These are phyloP conservation scores for Pulveroboletus sp. DNA, from an alignment of 768 basidiomycete genomes.

Conservation along the genomic window DNA sequence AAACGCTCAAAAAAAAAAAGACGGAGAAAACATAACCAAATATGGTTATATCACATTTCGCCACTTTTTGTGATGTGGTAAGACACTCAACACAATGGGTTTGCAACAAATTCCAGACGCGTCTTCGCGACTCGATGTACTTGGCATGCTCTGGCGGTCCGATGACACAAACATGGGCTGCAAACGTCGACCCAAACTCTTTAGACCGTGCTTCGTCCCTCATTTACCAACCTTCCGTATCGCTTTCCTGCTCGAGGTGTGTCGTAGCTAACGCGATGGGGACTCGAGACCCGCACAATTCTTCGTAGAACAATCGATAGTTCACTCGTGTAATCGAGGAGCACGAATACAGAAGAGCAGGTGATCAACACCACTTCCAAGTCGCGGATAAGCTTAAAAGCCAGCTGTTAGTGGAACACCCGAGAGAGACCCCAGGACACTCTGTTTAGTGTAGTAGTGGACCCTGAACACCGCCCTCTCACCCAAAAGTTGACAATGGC, in stretches of 20 bases:
- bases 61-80: too few species aligned
- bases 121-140: background rate
- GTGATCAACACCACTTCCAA: background rate
- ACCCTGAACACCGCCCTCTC: slow-evolving; percentile 17
- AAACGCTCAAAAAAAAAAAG: too few species aligned
- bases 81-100: background rate
- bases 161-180: slow-evolving; percentile 1
- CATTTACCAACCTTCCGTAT: slow-evolving; percentile 1
- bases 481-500: slow-evolving; percentile 13
- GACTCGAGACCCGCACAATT: background rate
- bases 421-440: slow-evolving; percentile 19
- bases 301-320: slow-evolving; percentile 1
- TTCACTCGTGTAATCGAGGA: slow-evolving; percentile 1
- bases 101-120: slow-evolving; percentile 1
- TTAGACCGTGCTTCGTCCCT: background rate
- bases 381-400: background rate
- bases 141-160: background rate
- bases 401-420: too few species aligned
- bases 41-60: too few species aligned
- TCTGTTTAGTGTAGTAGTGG: background rate
- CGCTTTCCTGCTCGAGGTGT: background rate
- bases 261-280: slow-evolving; percentile 1
- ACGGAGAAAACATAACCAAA: too few species aligned
- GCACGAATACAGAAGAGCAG: slow-evolving; percentile 1
- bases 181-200: background rate